Conservation (phyloP, 2,329 filamentous ascomycete genomes). For the Ophiosphaerella herpotricha region DNA sequence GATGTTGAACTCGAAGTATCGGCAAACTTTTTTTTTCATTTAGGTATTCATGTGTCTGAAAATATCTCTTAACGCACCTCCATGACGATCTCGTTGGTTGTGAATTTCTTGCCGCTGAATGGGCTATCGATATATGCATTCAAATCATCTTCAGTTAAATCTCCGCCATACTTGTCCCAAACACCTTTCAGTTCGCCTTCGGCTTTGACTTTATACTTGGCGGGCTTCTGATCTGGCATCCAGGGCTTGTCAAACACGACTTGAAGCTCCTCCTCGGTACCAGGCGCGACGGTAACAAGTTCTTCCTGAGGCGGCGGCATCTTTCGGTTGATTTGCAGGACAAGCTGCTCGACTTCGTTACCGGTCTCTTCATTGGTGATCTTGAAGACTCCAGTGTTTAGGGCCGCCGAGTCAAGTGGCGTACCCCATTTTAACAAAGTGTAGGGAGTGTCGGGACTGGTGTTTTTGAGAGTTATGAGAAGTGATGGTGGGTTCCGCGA, state of each 20-base stretch:
- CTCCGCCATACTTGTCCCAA: constrained; percentile 36
- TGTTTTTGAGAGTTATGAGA: constrained; percentile 45
- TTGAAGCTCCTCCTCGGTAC: constrained; percentile 39
- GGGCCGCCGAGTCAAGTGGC: constrained; percentile 45
- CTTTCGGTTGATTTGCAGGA: constrained; percentile 43
- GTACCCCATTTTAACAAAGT: constrained; percentile 49
- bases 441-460: constrained; percentile 35
- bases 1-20: not conserved
- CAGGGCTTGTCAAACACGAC: constrained; percentile 45
- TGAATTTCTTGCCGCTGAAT: constrained; percentile 29
- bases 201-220: constrained; percentile 43
- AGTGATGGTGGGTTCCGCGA: constrained; percentile 38
- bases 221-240: constrained; percentile 43
- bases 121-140: constrained; percentile 30
- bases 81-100: constrained; percentile 29
- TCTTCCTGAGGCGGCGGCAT: constrained; percentile 45
- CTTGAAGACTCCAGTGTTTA: constrained; percentile 46
- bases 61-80: constrained; percentile 17
- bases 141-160: constrained; percentile 30
- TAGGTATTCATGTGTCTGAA: not conserved
- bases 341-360: constrained; percentile 32
- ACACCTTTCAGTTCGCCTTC: constrained; percentile 43
- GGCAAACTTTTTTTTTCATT: not conserved
- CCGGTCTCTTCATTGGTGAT: constrained; percentile 34
- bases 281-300: constrained; percentile 43